Percentiles rank a stretch among this genome's conserved stretches.
Conservation (phyloP, 352 stramenopile species). For the Phytophthora syringae region DNA sequence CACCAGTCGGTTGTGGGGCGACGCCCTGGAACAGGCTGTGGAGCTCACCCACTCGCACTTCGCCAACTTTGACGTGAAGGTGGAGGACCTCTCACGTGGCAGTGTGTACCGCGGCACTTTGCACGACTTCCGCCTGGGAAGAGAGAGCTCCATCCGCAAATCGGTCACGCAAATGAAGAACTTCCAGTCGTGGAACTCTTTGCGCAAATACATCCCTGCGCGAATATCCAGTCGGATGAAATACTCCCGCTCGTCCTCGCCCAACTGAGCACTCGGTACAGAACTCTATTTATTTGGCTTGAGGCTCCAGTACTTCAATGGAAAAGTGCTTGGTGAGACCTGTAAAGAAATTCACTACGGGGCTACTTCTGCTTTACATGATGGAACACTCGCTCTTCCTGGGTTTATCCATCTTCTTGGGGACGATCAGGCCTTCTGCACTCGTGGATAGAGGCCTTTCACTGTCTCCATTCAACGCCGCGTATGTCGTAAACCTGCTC, state of each 20-base stretch:
- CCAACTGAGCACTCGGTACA: slow-evolving; percentile 12
- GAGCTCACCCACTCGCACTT: slow-evolving; percentile 73
- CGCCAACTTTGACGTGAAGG: slow-evolving; percentile 63
- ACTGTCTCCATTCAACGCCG: slow-evolving; percentile 1
- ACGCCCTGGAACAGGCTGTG: slow-evolving; percentile 60
- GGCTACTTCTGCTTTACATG: slow-evolving; percentile 16
- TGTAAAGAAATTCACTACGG: slow-evolving; percentile 14
- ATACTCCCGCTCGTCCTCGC: slow-evolving; percentile 34
- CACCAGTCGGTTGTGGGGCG: slow-evolving; percentile 40
- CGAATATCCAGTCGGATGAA: slow-evolving; percentile 34
- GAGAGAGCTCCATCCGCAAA: slow-evolving; percentile 24
- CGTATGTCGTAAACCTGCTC: slow-evolving; percentile 27
- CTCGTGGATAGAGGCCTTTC: neutral
- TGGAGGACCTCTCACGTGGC: slow-evolving; percentile 59
- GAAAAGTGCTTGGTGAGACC: slow-evolving; percentile 18
- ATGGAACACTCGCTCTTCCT: slow-evolving; percentile 33
- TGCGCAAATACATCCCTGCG: slow-evolving; percentile 36
- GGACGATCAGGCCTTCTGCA: slow-evolving; percentile 7
- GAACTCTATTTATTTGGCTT: slow-evolving; percentile 30
- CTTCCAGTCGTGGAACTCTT: slow-evolving; percentile 42
- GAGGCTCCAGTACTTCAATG: slow-evolving; percentile 18
- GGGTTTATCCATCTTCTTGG: slow-evolving; percentile 30
- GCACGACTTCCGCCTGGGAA: slow-evolving; percentile 49
- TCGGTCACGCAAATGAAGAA: slow-evolving; percentile 47
- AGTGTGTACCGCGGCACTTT: slow-evolving; percentile 74